These are phyloP conservation scores for Cinnamomum micranthum DNA, from an alignment of 164 flowering plant species.

Conservation along the genomic window DNA sequence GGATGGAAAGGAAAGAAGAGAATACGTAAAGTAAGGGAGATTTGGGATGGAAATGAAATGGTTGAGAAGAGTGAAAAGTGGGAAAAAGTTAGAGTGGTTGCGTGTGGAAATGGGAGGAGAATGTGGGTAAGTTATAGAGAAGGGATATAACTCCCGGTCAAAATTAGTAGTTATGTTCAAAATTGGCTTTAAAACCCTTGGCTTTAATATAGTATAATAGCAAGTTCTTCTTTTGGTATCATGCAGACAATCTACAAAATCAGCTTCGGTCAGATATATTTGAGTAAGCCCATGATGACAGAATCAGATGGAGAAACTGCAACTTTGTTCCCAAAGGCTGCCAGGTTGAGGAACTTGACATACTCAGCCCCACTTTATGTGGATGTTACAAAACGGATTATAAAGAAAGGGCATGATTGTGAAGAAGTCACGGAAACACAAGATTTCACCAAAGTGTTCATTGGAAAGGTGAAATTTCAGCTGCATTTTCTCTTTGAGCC, in stretches of 20 bases:
- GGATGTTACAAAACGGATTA: conserved; percentile 79
- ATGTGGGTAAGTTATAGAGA: too few relatives aligned
- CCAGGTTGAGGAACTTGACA: conserved; percentile 87
- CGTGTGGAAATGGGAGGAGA: too few relatives aligned
- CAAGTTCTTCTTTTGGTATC: neutral
- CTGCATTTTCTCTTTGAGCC: neutral
- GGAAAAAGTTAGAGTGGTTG: too few relatives aligned
- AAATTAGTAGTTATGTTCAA: too few relatives aligned
- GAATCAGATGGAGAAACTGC: conserved; percentile 99
- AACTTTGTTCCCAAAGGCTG: conserved; percentile 94
- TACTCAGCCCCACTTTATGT: conserved; percentile 97
- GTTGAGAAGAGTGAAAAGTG: too few relatives aligned
- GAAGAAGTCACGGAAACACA: conserved; percentile 96
- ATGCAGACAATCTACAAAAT: conserved; percentile 96
- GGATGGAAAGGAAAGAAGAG: too few relatives aligned
- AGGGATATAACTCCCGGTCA: too few relatives aligned
- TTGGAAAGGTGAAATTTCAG: conserved; percentile 65
- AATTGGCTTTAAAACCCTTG: too few relatives aligned
- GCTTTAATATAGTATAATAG: too few relatives aligned
- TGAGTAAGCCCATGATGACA: conserved; percentile 99
- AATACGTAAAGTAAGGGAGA: too few relatives aligned
- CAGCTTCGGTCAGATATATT: conserved; percentile 88
- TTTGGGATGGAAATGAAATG: too few relatives aligned
- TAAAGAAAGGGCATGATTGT: conserved; percentile 93
- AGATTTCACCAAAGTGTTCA: conserved; percentile 88